Base-by-base conservation (phyloP, 371 early-diverging fungal genomes). In the Mucor mucedo region DNA sequence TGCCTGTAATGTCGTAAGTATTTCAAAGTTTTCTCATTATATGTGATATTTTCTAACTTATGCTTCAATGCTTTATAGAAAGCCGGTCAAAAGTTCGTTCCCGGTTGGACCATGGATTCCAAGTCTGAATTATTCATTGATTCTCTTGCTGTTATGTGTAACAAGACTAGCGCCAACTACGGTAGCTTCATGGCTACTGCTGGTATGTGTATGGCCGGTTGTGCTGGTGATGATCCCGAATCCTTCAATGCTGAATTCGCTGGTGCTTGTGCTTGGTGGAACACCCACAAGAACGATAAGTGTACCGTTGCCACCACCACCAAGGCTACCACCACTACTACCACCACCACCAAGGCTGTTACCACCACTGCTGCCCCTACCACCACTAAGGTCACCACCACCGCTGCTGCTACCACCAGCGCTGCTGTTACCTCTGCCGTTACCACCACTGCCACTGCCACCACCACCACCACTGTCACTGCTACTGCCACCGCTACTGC, bases 181-280 rank as follows among this genome's bases (percentile, higher is more conserved):
- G 42, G 27, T 8, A 52, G 63, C 16, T 79, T 76, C 60, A 76
- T 76, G 77, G 72, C 71, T n/a, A 52, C 64, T 16, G 70, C 75
- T 44, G 77, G 79, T 29, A 73, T 72, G 30, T 79, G 79, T 66
- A 72, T 74, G 72, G 65, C 60, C 39, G 59, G 55, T 1, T 79
- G 79, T 58, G 68, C 60, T 21, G 33, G 44, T 10, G 47, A 55
- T 21, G 65, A 68, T 35, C 69, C 63, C 38, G 69, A 68, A 21
- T 41, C 45, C 1, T 68, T 68, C 60, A 68, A 68, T 47, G 42
- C 32, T 0, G 69, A 76, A 65, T 75, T 55, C 38, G 38, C 65
- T 27, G 65, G 52, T 56, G 71, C 71, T 53, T 61, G 60, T 60
- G 63, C 62, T 28, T 70, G 76, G 66, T 73, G 63, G 63, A 40